These are phyloP conservation scores for Vicia villosa DNA, from an alignment of 306 rosid species.

Conservation along the genomic window DNA sequence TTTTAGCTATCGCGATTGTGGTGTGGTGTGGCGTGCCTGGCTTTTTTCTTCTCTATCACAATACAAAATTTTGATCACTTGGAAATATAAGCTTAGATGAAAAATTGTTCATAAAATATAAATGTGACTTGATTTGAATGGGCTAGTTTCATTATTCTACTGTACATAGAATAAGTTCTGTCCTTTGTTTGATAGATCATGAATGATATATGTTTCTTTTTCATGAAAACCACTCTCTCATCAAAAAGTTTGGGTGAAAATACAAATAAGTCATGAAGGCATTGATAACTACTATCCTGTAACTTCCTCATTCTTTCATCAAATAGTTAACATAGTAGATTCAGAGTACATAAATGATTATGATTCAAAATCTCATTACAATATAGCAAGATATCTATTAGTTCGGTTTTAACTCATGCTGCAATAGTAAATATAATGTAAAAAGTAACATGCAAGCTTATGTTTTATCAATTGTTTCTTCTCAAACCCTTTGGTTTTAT, in stretches of 20 bases:
- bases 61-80: constrained; percentile 1
- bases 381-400: neutral
- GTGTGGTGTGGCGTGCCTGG: no score
- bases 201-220: neutral
- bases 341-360: neutral
- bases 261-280: no score
- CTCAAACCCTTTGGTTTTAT: no score
- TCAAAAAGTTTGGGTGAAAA: no score
- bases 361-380: neutral
- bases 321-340: neutral
- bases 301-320: no score
- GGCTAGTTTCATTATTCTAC: constrained; percentile 2
- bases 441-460: neutral
- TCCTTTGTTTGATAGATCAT: neutral
- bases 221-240: no score
- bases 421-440: neutral
- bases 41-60: no score
- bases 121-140: neutral
- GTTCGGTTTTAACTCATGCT: neutral
- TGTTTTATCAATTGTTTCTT: neutral
- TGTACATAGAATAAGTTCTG: neutral
- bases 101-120: neutral
- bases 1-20: no score
- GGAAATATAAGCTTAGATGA: constrained; percentile 12
- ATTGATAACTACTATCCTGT: no score